Conservation (phyloP, 495 filamentous ascomycete species). For the Xanthoparmelia taractica region DNA sequence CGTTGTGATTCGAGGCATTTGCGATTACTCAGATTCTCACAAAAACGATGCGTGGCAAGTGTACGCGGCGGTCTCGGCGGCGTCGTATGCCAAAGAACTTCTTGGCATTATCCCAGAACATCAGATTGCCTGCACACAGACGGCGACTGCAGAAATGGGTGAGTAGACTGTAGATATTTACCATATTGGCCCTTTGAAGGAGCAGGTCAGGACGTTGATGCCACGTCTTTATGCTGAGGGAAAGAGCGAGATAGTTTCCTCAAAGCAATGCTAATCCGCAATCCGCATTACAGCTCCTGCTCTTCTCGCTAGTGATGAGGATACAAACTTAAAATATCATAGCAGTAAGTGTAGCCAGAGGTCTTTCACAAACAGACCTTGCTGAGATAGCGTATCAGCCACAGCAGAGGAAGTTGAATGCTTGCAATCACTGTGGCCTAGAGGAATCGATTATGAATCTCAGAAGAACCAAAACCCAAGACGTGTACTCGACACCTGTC, state of each 20-base stretch:
- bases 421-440: conserved; percentile 6
- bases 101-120: conserved; percentile 18
- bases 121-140: conserved; percentile 2
- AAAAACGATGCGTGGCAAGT: conserved; percentile 30
- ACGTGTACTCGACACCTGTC: conserved; percentile 10
- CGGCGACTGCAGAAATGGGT: conserved; percentile 5
- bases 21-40: background rate
- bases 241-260: background rate
- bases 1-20: background rate
- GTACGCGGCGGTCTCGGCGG: conserved; percentile 33
- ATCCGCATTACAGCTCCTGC: background rate
- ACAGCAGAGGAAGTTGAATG: conserved; percentile 1
- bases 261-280: background rate
- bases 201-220: no score
- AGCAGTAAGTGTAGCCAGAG: background rate
- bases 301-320: background rate
- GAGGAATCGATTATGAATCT: conserved; percentile 18
- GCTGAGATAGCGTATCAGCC: background rate
- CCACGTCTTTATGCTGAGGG: no score
- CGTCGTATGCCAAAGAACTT: conserved; percentile 32
- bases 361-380: background rate
- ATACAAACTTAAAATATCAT: background rate
- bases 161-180: background rate
- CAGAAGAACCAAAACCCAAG: conserved; percentile 22
- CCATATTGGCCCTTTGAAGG: no score